These are phyloP conservation scores for Drechslerella dactyloides DNA, from an alignment of 2,329 filamentous ascomycete genomes.

Conservation along the genomic window DNA sequence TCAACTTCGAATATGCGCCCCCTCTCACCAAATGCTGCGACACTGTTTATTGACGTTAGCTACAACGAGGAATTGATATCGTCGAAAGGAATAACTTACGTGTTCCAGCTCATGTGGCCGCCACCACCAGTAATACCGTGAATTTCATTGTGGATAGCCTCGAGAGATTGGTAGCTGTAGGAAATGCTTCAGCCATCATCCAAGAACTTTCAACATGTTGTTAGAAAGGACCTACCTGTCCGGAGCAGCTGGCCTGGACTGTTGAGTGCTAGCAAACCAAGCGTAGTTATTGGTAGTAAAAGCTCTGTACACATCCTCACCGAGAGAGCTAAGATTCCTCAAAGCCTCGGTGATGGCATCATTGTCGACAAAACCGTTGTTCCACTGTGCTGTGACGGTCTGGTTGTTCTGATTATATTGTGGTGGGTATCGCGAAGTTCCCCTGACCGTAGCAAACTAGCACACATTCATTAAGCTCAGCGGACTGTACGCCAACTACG, in stretches of 20 bases:
- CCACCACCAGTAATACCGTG: constrained; percentile 59
- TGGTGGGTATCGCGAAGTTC: constrained; percentile 46
- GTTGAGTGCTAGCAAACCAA: constrained; percentile 36
- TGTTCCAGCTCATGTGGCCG: constrained; percentile 59
- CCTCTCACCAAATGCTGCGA: constrained; percentile 34
- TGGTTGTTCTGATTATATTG: constrained; percentile 51
- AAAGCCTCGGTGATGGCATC: constrained; percentile 56
- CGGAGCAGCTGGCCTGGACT: constrained; percentile 37
- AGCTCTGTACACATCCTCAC: constrained; percentile 45
- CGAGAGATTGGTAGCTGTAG: constrained; percentile 63
- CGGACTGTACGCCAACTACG: background rate
- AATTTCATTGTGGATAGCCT: constrained; percentile 70
- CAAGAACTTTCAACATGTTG: constrained; percentile 57
- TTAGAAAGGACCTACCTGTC: constrained; percentile 20
- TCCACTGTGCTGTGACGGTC: constrained; percentile 57
- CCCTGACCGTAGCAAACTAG: constrained; percentile 48
- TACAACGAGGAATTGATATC: too few species aligned
- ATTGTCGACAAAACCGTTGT: constrained; percentile 56
- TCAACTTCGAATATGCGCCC: constrained; percentile 1
- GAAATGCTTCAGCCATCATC: constrained; percentile 57
- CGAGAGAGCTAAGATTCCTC: constrained; percentile 39
- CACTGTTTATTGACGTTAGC: too few species aligned
- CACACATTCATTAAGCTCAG: constrained; percentile 57
- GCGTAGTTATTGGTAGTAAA: constrained; percentile 41
- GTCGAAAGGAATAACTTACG: constrained; percentile 62